phyloP scores from a whole-genome alignment of 768 basidiomycete species.

The Auricularia heimuer region DNA sequence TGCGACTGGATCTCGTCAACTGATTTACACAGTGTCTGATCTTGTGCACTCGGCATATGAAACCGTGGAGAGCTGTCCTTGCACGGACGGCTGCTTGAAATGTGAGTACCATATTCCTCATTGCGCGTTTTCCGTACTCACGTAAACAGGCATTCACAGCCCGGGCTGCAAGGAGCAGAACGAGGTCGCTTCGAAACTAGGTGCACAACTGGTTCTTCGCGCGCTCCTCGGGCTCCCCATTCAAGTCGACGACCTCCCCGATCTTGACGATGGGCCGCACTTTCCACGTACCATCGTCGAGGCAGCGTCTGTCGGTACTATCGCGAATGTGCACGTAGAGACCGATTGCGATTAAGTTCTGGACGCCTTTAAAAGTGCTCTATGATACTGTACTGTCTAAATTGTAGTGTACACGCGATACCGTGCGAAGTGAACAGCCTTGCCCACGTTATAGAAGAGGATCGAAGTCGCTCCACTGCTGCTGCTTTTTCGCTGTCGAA shows the following conservation, averaged over 20 bases:
- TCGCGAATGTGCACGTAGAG: background rate
- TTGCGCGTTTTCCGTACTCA: background rate
- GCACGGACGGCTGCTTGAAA: slow-evolving; percentile 55
- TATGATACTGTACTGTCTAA: background rate
- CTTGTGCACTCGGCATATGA: slow-evolving; percentile 51
- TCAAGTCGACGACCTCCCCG: slow-evolving; percentile 27
- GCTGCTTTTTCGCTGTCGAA: slow-evolving; percentile 36
- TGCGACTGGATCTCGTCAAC: too few species aligned
- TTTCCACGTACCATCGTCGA: slow-evolving; percentile 10
- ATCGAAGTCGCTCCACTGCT: slow-evolving; percentile 78
- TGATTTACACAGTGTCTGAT: slow-evolving; percentile 32
- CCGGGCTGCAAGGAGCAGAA: slow-evolving; percentile 60
- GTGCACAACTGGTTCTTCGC: slow-evolving; percentile 59
- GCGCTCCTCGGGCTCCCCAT: slow-evolving; percentile 41
- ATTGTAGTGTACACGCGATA: background rate
- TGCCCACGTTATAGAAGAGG: slow-evolving; percentile 41
- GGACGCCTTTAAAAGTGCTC: background rate
- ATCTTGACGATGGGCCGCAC: slow-evolving; percentile 4
- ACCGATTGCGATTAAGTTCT: background rate
- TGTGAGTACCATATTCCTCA: slow-evolving; percentile 36
- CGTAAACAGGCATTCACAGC: slow-evolving; percentile 51
- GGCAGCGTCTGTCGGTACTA: slow-evolving; percentile 6
- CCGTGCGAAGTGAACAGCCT: too few species aligned
- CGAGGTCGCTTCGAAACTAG: slow-evolving; percentile 61
- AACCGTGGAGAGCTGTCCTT: slow-evolving; percentile 50